Base-by-base conservation (phyloP, 2,329 filamentous ascomycete genomes). In the Ascochyta koolunga region DNA sequence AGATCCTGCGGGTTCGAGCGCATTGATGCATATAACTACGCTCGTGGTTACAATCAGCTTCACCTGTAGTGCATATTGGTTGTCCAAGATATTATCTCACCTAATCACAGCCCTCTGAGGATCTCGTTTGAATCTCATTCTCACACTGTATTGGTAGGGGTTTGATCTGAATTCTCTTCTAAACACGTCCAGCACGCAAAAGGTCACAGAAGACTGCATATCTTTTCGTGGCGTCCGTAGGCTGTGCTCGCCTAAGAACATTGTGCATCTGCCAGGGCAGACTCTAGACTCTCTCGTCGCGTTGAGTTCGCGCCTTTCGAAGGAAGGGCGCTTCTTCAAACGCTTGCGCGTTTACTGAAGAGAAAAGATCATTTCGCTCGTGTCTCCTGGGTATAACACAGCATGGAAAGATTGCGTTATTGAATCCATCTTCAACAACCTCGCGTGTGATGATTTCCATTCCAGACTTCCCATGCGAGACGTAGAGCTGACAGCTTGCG, bases 1-100 rank as follows among this genome's bases (percentile, higher is more conserved):
- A 59, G 61, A 63, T 64, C 53, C 62, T 69, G 65, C 66, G 56
- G 65, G 59, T 49, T 56, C 57, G 37, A 55, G 52, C 60, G 48
- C 35, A 68, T 67, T 58, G 38, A 64, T 64, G 50, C 51, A 40
- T 31, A 54, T 45, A 35, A 60, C 62, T 62, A 60, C 59, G 61
- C 61, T 61, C 54, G 56, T 61, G 60, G 60, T 46, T 41, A 38
- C 11, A 21, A 25, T 27, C 33, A 48, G 19, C 32, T 31, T 51
- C 38, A 46, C 22, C 21, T 45, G 35, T 46, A 46, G 36, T 42
- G 32, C 46, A 33, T 13, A 31, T 31, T 11, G n/a, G 37, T n/a
- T 15, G 29, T 13, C 36, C 16, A 42, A 42, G 40, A 44, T 11
- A 32, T 18, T 6, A 19, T 10, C 18, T 21, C 19, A 33, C 18